Evolutionary conservation across 1,284 basidiomycete species (phyloP).

Genomic region (Marasmius tenuissimus): DNA sequence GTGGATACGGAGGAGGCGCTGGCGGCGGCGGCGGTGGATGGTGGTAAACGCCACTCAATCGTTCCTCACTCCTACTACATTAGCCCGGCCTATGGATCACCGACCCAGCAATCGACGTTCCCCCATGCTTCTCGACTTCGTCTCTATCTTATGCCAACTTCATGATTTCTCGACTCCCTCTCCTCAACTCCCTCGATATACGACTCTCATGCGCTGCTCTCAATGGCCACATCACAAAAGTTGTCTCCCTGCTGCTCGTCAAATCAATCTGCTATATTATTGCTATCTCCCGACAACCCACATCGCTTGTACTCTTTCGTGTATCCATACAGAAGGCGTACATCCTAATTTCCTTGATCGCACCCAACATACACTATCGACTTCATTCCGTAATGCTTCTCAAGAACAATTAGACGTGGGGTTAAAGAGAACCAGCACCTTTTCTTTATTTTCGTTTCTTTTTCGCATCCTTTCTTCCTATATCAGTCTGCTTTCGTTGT

Average conservation of each 20-base stretch:
- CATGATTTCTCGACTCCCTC: slow-evolving; percentile 5
- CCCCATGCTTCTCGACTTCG: background rate
- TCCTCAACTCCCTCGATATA: slow-evolving; percentile 19
- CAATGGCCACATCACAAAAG: slow-evolving; percentile 23
- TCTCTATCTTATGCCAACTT: slow-evolving; percentile 11
- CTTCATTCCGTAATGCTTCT: slow-evolving; percentile 11
- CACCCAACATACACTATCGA: background rate
- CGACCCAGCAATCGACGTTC: background rate
- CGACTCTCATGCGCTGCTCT: slow-evolving; percentile 61
- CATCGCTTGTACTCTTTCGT: slow-evolving; percentile 8
- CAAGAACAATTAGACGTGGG: slow-evolving; percentile 22
- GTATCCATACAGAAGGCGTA: slow-evolving; percentile 15
- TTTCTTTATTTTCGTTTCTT: slow-evolving; percentile 39
- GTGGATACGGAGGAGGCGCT: slow-evolving; percentile 10
- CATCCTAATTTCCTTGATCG: slow-evolving; percentile 21
- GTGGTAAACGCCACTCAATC: slow-evolving; percentile 14
- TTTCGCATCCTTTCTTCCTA: slow-evolving; percentile 31
- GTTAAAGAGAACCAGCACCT: slow-evolving; percentile 32
- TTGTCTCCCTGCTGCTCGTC: slow-evolving; percentile 56
- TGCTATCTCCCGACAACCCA: slow-evolving; percentile 7
- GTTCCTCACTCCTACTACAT: background rate
- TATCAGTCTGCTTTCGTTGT: slow-evolving; percentile 51
- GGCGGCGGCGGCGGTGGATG: slow-evolving; percentile 16
- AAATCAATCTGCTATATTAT: slow-evolving; percentile 49
- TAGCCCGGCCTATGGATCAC: background rate